Evolutionary conservation across 2,329 filamentous ascomycete genomes (phyloP).

Genomic region (Geosmithia flava): DNA sequence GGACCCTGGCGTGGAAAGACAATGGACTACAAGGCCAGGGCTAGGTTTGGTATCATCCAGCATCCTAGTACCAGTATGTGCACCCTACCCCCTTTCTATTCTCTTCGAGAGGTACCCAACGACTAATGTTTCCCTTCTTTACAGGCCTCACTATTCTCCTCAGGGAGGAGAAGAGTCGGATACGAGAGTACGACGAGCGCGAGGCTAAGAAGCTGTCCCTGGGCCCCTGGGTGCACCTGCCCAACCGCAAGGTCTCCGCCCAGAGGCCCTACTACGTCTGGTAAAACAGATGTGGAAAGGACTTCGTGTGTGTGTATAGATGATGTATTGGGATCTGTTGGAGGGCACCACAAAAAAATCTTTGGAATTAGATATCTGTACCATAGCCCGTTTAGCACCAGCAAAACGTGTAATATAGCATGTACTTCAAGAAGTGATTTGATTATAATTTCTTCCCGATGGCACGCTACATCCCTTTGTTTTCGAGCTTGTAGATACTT

Average conservation of each 20-base stretch:
- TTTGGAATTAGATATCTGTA: conserved; percentile 1
- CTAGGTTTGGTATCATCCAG: conserved; percentile 53
- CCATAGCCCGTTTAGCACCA: conserved; percentile 1
- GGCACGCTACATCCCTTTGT: no score
- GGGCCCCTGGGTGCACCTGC: conserved; percentile 78
- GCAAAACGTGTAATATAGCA: conserved; percentile 1
- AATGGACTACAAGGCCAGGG: conserved; percentile 64
- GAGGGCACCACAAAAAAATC: neutral
- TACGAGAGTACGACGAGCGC: conserved; percentile 68
- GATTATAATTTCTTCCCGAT: neutral
- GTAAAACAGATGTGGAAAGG: conserved; percentile 33
- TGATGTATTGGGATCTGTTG: no score
- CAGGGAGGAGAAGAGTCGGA: conserved; percentile 87
- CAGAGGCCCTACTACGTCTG: conserved; percentile 88
- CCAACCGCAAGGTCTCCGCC: conserved; percentile 70
- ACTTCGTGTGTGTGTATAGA: neutral
- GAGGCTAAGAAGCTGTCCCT: conserved; percentile 62
- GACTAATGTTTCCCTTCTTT: neutral
- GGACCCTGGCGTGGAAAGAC: conserved; percentile 46
- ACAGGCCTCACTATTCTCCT: conserved; percentile 68
- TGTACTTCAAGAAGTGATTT: neutral
- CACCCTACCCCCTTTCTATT: neutral
- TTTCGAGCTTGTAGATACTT: neutral
- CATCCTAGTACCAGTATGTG: conserved; percentile 65
- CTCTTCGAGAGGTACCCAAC: conserved; percentile 7